phyloP scores from a whole-genome alignment of 345 rosid species.

The Trapa incisa region DNA sequence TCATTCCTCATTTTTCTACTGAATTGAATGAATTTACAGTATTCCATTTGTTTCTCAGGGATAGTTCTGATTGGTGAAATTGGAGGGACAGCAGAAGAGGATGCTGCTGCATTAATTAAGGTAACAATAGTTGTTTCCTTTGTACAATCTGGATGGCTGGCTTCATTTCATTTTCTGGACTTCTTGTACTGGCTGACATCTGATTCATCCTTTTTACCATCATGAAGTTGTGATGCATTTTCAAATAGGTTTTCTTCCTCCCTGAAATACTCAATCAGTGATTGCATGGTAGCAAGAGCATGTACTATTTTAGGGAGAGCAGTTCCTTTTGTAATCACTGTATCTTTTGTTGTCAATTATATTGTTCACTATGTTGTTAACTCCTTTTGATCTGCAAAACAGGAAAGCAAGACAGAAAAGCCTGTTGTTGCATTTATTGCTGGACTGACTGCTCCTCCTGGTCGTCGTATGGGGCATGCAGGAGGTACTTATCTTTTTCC shows the following conservation, averaged over 20 bases:
- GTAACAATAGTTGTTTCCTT: slow-evolving; percentile 15
- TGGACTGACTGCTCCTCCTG: slow-evolving; percentile 95
- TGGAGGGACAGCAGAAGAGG: slow-evolving; percentile 98
- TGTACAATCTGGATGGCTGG: background rate
- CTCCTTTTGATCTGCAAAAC: slow-evolving; percentile 11
- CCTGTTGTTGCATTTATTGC: slow-evolving; percentile 95
- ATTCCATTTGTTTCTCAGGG: slow-evolving; percentile 29
- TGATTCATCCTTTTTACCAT: background rate
- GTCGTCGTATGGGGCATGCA: slow-evolving; percentile 99
- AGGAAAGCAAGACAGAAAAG: slow-evolving; percentile 92
- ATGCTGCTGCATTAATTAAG: slow-evolving; percentile 86
- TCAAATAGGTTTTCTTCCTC: background rate
- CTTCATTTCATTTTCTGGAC: background rate
- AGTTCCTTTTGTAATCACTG: background rate
- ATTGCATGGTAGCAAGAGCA: background rate
- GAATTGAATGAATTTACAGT: background rate
- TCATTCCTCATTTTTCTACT: background rate
- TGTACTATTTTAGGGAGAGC: background rate
- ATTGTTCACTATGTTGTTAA: background rate
- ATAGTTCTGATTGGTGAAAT: slow-evolving; percentile 89
- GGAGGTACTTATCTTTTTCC: slow-evolving; percentile 46
- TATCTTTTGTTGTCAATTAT: background rate
- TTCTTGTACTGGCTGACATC: background rate
- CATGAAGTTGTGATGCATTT: background rate
- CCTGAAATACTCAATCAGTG: background rate